Conservation (phyloP, 306 rosid species). For the Arachis stenosperma region DNA sequence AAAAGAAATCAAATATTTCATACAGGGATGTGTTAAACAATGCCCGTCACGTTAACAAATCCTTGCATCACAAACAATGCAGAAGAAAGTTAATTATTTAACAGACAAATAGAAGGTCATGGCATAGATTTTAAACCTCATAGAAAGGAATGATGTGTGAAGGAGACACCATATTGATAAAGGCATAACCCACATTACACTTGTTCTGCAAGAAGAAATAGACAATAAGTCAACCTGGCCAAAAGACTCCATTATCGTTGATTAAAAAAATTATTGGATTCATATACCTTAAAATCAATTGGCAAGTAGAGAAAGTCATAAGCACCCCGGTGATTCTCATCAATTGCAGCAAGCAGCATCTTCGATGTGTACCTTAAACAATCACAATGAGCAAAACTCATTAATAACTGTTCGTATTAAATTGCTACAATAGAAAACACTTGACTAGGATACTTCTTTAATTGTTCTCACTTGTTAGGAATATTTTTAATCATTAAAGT, state of each 20-base stretch:
- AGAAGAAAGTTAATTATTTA: slow-evolving; percentile 4
- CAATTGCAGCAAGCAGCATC: slow-evolving; percentile 91
- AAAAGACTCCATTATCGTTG: slow-evolving; percentile 1
- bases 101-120: neutral
- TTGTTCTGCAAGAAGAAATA: slow-evolving; percentile 69
- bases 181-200: slow-evolving; percentile 97
- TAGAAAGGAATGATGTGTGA: slow-evolving; percentile 74
- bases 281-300: slow-evolving; percentile 82
- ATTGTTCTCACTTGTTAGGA: slow-evolving; percentile 80
- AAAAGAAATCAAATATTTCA: slow-evolving; percentile 24
- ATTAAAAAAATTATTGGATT: slow-evolving; percentile 29
- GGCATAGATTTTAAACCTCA: slow-evolving; percentile 57
- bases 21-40: neutral
- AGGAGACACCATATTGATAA: slow-evolving; percentile 97
- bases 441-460: slow-evolving; percentile 20
- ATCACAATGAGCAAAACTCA: slow-evolving; percentile 28
- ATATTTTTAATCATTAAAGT: slow-evolving; percentile 95
- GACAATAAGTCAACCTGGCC: slow-evolving; percentile 24
- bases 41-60: slow-evolving; percentile 3
- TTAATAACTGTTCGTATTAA: slow-evolving; percentile 21
- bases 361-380: slow-evolving; percentile 83
- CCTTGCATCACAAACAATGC: neutral
- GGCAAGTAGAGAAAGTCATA: slow-evolving; percentile 91
- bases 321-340: slow-evolving; percentile 82
- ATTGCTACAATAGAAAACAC: slow-evolving; percentile 6